Base-by-base conservation (phyloP, 2,329 filamentous ascomycete species). In the Talaromyces funiculosus region DNA sequence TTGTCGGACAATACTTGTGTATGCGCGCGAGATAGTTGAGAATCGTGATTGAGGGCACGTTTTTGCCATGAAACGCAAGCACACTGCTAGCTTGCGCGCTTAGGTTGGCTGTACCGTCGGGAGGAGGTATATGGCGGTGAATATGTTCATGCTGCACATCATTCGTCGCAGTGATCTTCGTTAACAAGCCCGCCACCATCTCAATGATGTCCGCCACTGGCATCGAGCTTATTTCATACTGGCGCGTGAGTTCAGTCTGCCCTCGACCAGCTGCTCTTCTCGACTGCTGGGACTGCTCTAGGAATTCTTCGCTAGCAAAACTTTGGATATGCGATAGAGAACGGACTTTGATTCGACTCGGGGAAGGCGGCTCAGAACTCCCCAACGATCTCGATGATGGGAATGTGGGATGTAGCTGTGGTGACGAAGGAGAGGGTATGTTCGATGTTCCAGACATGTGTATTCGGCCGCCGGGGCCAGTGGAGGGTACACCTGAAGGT, bases 1-100 rank as follows among this genome's bases (percentile, higher is more conserved):
- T 97, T 5, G 94, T 97, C 0, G 94, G 94, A 70, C 94, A 99
- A 77, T 99, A 99, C 78, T 97, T 97, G 78, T 99, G 93, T 72
- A 99, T 97, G 62, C 94, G 87, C 68, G 88, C 93, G 57, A 99
- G 80, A 70, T 99, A 99, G 81, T 92, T 97, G 63, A 96, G 80
- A 63, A 99, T 97, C 20, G 92, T 96, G 69, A 99, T 99, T 71
- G 90, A 94, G 1, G 94, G 94, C 10, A 97, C 90, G 66, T 99
- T 99, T 78, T 97, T 97, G 66, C 94, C 94, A 71, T 99, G 94
- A 68, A 99, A 99, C 12, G 94, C 93, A 40, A 99, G 82, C 3
- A 99, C 93, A 59, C 81, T 90, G 66, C 79, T 89, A 65, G 83
- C 89, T 67, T 88, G 83, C 22, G 82, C 81, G 66, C 80, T 86